phyloP scores from a whole-genome alignment of 164 flowering plant genomes.

The Piper longum region DNA sequence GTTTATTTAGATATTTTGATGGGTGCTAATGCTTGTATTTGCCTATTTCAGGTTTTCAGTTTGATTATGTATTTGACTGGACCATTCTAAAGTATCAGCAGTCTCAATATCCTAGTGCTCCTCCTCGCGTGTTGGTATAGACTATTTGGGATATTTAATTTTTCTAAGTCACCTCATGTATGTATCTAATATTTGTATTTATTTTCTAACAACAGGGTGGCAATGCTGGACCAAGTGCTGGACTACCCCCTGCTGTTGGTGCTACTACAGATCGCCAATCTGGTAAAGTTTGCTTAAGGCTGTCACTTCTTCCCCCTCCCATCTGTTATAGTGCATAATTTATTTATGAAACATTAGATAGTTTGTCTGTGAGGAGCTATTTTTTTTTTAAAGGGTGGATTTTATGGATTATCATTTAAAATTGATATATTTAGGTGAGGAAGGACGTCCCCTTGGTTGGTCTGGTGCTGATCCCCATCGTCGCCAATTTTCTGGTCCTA shows the following conservation, averaged over 20 bases:
- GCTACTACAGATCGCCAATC: constrained; percentile 35
- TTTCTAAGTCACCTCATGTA: background rate
- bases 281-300: constrained; percentile 15
- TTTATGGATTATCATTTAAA: constrained; percentile 1
- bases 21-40: background rate
- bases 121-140: constrained; percentile 51
- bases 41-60: constrained; percentile 58
- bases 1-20: too few relatives aligned
- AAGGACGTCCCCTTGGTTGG: constrained; percentile 38
- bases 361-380: background rate
- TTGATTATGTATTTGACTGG: constrained; percentile 91
- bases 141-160: background rate
- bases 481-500: constrained; percentile 44
- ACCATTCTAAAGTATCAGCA: constrained; percentile 86
- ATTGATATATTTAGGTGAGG: constrained; percentile 35
- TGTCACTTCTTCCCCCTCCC: background rate
- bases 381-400: background rate
- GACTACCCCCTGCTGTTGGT: constrained; percentile 32
- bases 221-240: constrained; percentile 65
- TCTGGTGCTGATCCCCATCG: constrained; percentile 45
- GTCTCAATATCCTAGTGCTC: constrained; percentile 62
- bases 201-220: constrained; percentile 26
- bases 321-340: background rate
- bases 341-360: background rate
- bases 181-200: constrained; percentile 1